Evolutionary conservation across 768 basidiomycete species (phyloP).

Genomic region (Tephrocybe sp.): DNA sequence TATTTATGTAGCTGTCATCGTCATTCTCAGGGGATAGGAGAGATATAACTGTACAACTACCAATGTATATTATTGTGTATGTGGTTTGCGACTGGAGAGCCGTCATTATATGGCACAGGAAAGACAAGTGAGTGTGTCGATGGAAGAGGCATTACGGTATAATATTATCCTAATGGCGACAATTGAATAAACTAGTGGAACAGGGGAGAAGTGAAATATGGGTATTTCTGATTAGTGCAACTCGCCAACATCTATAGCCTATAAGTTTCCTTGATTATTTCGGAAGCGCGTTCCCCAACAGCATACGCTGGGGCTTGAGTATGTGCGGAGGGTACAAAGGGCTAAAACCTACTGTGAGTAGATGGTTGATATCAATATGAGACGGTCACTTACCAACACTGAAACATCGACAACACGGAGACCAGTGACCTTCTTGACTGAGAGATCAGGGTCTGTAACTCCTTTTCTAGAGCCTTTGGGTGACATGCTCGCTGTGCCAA

Average conservation of each 20-base stretch:
- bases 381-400: slow-evolving; percentile 23
- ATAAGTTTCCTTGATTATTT: slow-evolving; percentile 11
- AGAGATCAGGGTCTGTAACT: slow-evolving; percentile 31
- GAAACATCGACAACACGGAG: slow-evolving; percentile 34
- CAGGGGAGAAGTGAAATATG: too few species aligned
- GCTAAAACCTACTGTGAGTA: slow-evolving; percentile 9
- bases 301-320: slow-evolving; percentile 14
- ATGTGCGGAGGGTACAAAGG: slow-evolving; percentile 16
- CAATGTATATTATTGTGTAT: too few species aligned
- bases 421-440: slow-evolving; percentile 27
- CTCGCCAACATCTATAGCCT: not conserved
- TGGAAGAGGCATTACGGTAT: too few species aligned
- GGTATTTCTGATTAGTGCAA: not conserved
- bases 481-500: slow-evolving; percentile 27
- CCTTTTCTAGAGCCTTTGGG: slow-evolving; percentile 20
- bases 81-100: too few species aligned
- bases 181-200: too few species aligned
- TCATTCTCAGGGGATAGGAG: too few species aligned
- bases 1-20: too few species aligned
- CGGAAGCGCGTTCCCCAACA: slow-evolving; percentile 16
- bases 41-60: too few species aligned
- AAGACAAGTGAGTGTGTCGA: too few species aligned
- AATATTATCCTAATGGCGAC: not conserved
- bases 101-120: too few species aligned
- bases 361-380: not conserved